Evolutionary conservation across 768 basidiomycete genomes (phyloP).

Genomic region (Cubamyces lactineus): DNA sequence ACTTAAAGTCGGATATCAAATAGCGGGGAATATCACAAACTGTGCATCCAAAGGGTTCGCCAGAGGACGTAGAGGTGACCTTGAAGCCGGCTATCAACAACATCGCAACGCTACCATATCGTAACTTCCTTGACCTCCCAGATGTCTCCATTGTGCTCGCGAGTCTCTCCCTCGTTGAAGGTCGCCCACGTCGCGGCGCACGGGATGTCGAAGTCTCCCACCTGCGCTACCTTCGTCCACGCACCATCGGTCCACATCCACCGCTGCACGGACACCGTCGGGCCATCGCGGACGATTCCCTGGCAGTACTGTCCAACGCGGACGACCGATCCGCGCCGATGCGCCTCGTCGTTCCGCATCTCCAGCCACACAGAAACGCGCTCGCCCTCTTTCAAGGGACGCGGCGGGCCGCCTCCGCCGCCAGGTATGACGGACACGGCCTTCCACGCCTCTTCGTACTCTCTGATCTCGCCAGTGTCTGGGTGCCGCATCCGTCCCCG

Average conservation of each 20-base stretch:
- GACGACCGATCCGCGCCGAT: conserved; percentile 3
- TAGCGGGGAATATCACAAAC: too few relatives aligned
- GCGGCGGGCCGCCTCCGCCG: background rate
- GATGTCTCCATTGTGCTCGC: background rate
- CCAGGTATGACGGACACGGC: conserved; percentile 1
- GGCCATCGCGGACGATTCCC: conserved; percentile 15
- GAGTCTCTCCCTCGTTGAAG: background rate
- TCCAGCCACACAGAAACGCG: conserved; percentile 6
- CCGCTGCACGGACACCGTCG: conserved; percentile 9
- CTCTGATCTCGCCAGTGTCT: conserved; percentile 9
- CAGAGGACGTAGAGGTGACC: too few relatives aligned
- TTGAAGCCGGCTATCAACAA: too few relatives aligned
- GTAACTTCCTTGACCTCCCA: conserved; percentile 5
- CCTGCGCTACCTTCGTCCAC: conserved; percentile 6
- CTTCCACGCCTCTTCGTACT: conserved; percentile 27
- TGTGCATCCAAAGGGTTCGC: too few relatives aligned
- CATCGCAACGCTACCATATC: background rate
- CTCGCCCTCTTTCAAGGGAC: background rate
- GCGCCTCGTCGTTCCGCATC: background rate
- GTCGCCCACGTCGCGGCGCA: conserved; percentile 10
- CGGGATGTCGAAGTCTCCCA: conserved; percentile 2
- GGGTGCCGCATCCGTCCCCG: conserved; percentile 20
- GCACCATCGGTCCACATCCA: conserved; percentile 12
- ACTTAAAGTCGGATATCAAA: too few relatives aligned
- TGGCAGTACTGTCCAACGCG: conserved; percentile 20